Evolutionary conservation across 1,284 basidiomycete genomes (phyloP).

Genomic region (Ganoderma leucocontextum): DNA sequence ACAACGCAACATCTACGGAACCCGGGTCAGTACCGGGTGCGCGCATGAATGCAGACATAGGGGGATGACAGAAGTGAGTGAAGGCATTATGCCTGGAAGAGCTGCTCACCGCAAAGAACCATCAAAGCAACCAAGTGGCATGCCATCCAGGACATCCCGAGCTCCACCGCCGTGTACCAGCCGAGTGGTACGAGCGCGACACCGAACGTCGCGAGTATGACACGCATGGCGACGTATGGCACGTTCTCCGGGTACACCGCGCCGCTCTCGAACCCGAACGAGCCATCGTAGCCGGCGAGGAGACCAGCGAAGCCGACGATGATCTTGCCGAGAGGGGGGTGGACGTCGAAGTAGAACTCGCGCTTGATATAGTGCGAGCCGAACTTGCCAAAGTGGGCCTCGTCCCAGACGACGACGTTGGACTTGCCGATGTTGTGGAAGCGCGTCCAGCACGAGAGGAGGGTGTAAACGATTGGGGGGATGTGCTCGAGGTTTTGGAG

Average conservation of each 20-base stretch:
- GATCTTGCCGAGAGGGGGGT: conserved; percentile 99
- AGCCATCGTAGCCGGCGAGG: conserved; percentile 90
- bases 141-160: conserved; percentile 91
- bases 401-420: conserved; percentile 95
- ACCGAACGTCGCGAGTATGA: conserved; percentile 94
- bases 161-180: conserved; percentile 96
- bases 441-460: conserved; percentile 93
- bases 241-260: conserved; percentile 85
- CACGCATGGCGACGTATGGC: conserved; percentile 94
- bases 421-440: conserved; percentile 94
- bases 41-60: conserved; percentile 13
- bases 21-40: conserved; percentile 2
- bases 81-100: background rate
- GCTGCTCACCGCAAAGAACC: conserved; percentile 84
- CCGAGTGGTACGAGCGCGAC: conserved; percentile 95
- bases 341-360: conserved; percentile 97
- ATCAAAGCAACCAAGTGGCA: conserved; percentile 94
- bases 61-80: conserved; percentile 20
- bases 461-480: conserved; percentile 87
- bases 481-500: conserved; percentile 86
- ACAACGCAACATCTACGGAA: conserved; percentile 90
- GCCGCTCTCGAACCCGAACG: conserved; percentile 96
- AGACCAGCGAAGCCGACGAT: conserved; percentile 94
- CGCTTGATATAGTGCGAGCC: conserved; percentile 96
- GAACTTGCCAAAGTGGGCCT: conserved; percentile 99